phyloP scores from a whole-genome alignment of 2,329 filamentous ascomycete genomes.

The Fusarium nematophilum region DNA sequence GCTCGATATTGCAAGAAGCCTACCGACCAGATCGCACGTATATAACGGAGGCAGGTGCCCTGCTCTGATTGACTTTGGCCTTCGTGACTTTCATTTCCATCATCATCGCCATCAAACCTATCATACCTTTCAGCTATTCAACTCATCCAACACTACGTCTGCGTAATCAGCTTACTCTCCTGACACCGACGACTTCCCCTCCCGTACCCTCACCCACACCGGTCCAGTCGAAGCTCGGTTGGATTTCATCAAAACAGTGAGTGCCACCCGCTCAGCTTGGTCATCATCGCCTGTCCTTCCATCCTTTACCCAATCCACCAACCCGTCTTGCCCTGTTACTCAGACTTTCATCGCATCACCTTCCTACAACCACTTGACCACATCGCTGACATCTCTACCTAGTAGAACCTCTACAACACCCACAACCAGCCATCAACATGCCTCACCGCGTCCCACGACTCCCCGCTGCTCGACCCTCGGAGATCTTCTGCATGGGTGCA shows the following conservation, averaged over 20 bases:
- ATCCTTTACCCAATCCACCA: too few species aligned
- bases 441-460: conserved; percentile 59
- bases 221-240: too few species aligned
- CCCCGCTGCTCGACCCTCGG: conserved; percentile 59
- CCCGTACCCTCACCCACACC: too few species aligned
- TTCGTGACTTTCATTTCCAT: conserved; percentile 12
- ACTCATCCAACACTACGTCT: too few species aligned
- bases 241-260: too few species aligned
- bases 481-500: conserved; percentile 64
- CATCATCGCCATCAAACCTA: conserved; percentile 13
- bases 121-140: too few species aligned
- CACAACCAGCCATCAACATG: conserved; percentile 54
- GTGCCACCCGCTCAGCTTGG: too few species aligned
- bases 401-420: conserved; percentile 3
- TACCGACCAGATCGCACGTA: conserved; percentile 21
- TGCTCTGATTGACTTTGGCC: conserved; percentile 1
- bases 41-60: conserved; percentile 26
- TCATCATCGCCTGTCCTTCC: too few species aligned
- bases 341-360: neutral
- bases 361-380: neutral
- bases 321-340: too few species aligned
- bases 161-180: too few species aligned
- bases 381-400: conserved; percentile 6
- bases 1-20: conserved; percentile 36
- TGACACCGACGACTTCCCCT: too few species aligned